Percentiles rank a stretch among this genome's conserved stretches.
Evolutionary conservation across 2,329 filamentous ascomycete genomes (phyloP).

Genomic region (Alternaria dauci): DNA sequence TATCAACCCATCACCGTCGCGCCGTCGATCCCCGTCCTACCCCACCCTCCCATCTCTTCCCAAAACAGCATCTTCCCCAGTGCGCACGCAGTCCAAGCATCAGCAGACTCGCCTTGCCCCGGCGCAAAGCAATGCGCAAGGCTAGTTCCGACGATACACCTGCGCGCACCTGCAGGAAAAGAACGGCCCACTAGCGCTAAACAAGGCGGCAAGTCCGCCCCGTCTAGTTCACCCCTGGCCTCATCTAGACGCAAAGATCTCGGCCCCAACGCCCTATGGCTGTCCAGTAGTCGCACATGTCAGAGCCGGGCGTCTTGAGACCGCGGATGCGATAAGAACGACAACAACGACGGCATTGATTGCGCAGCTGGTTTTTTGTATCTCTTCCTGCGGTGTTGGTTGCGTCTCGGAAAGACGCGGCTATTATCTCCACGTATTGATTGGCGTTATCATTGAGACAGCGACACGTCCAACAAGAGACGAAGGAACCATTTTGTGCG

Average conservation of each 20-base stretch:
- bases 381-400: background rate
- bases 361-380: background rate
- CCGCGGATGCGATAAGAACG: background rate
- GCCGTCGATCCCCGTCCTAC: background rate
- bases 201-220: conserved; percentile 1
- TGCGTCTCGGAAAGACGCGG: background rate
- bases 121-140: background rate
- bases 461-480: background rate
- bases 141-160: background rate
- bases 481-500: background rate
- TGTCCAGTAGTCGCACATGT: background rate
- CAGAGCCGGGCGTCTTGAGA: background rate
- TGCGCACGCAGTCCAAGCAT: background rate
- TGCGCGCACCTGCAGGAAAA: background rate
- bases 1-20: background rate
- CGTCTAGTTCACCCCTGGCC: background rate
- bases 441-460: background rate
- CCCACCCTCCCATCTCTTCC: background rate
- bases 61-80: background rate
- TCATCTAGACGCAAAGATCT: background rate
- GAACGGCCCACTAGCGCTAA: background rate
- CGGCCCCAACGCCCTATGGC: background rate
- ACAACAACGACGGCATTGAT: background rate
- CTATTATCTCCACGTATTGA: background rate
- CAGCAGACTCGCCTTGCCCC: background rate